These are phyloP conservation scores for Trichosporon sp. DNA, from an alignment of 1,284 basidiomycete genomes.

Conservation along the genomic window DNA sequence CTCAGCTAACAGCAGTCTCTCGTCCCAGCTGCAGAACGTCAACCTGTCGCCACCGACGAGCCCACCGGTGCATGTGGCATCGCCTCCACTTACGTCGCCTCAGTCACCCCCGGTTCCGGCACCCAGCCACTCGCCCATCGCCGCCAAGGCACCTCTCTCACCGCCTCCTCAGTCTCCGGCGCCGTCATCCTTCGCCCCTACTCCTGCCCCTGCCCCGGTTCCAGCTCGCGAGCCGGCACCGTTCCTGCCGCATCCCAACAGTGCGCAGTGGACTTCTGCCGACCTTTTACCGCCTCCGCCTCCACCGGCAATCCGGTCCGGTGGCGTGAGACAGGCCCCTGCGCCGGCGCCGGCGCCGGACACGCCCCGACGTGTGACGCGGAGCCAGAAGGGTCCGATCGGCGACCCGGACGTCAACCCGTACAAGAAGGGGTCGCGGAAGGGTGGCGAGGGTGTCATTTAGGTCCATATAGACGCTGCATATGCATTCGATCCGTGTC, in stretches of 20 bases:
- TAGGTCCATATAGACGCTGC: conserved; percentile 14
- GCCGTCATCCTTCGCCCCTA: conserved; percentile 14
- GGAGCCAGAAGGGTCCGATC: conserved; percentile 33
- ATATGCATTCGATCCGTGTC: background rate
- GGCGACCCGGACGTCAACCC: conserved; percentile 43
- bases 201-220: conserved; percentile 3
- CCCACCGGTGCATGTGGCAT: conserved; percentile 8
- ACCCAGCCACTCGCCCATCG: conserved; percentile 6
- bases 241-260: conserved; percentile 40
- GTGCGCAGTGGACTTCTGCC: conserved; percentile 40
- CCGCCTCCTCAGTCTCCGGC: conserved; percentile 19
- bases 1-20: conserved; percentile 10
- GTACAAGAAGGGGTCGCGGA: conserved; percentile 35
- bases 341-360: conserved; percentile 23
- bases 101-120: conserved; percentile 14
- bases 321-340: conserved; percentile 33
- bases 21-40: conserved; percentile 25
- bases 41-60: conserved; percentile 15
- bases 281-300: conserved; percentile 49
- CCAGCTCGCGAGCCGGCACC: conserved; percentile 8
- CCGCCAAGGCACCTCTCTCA: conserved; percentile 8
- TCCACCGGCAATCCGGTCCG: conserved; percentile 41
- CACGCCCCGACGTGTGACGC: conserved; percentile 38
- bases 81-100: conserved; percentile 8
- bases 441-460: conserved; percentile 43